Percentiles rank a stretch among this genome's conserved stretches.
phyloP scores from a whole-genome alignment of 352 stramenopile species.

The Phytophthora brassicae region DNA sequence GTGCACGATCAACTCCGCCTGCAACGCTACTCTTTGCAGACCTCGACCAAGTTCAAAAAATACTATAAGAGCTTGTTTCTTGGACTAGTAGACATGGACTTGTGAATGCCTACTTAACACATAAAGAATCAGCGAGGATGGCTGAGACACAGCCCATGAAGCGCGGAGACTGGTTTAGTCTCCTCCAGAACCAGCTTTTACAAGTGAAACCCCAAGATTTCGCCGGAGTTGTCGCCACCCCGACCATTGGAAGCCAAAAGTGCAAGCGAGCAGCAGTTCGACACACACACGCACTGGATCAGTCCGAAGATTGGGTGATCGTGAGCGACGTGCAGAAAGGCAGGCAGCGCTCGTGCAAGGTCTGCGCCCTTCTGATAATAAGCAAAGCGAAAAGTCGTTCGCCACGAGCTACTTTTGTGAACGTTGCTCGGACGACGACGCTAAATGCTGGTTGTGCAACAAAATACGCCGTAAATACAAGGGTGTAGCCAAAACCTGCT shows the following conservation, averaged over 20 bases:
- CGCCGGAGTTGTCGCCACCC: neutral
- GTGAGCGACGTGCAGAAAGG: neutral
- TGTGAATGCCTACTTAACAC: neutral
- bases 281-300: neutral
- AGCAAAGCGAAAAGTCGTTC: conserved; percentile 1
- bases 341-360: neutral
- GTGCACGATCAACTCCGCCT: neutral
- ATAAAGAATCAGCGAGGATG: neutral
- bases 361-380: neutral
- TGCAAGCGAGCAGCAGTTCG: neutral
- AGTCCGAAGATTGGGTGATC: conserved; percentile 2
- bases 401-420: conserved; percentile 7
- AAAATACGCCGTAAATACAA: conserved; percentile 11
- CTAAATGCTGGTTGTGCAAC: conserved; percentile 19
- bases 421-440: conserved; percentile 16
- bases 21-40: neutral
- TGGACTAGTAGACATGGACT: neutral
- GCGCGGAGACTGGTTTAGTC: neutral
- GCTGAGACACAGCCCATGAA: neutral
- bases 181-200: conserved; percentile 10
- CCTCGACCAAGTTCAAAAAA: neutral
- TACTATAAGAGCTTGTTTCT: neutral
- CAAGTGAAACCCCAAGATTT: conserved; percentile 5
- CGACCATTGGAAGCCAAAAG: neutral
- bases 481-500: conserved; percentile 14